These are phyloP conservation scores for Neofusicoccum umdonicola DNA, from an alignment of 2,329 filamentous ascomycete genomes.

Conservation along the genomic window DNA sequence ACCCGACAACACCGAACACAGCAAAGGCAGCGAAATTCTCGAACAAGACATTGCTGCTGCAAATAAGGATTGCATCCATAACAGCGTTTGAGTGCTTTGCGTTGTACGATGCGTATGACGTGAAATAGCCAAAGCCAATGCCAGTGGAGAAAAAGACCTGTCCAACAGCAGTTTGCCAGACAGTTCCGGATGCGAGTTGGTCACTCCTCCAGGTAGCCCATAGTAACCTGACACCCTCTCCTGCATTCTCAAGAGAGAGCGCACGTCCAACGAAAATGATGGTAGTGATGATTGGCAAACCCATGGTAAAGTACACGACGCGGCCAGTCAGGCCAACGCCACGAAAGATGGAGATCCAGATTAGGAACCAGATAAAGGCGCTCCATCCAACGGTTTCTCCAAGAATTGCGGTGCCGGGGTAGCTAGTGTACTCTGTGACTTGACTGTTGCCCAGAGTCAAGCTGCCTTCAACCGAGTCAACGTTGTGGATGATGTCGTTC, in stretches of 20 bases:
- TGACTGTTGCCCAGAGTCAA: conserved; percentile 39
- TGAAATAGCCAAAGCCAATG: conserved; percentile 60
- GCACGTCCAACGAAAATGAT: conserved; percentile 57
- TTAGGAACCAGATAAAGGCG: conserved; percentile 58
- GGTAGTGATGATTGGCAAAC: conserved; percentile 56
- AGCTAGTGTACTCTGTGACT: conserved; percentile 47
- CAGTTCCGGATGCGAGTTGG: conserved; percentile 50
- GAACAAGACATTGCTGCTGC: conserved; percentile 55
- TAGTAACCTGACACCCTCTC: conserved; percentile 51
- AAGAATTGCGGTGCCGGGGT: conserved; percentile 48
- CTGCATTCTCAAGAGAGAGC: conserved; percentile 54
- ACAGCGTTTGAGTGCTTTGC: conserved; percentile 57
- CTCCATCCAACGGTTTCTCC: conserved; percentile 60
- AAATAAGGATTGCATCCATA: conserved; percentile 58
- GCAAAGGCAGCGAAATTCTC: conserved; percentile 53
- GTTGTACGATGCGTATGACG: conserved; percentile 59
- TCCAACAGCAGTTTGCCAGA: conserved; percentile 61
- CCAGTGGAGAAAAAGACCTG: conserved; percentile 62
- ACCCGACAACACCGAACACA: conserved; percentile 58
- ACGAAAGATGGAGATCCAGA: conserved; percentile 60
- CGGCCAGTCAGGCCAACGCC: conserved; percentile 58
- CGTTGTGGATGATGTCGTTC: conserved; percentile 49
- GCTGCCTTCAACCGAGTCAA: conserved; percentile 32
- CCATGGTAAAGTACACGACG: conserved; percentile 63
- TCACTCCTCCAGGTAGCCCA: conserved; percentile 51